A percentile compares a stretch with the other conserved stretches of the same genome.
These are phyloP conservation scores for Cryptococcus hybrid DNA, from an alignment of 1,284 basidiomycete genomes.

Conservation along the genomic window DNA sequence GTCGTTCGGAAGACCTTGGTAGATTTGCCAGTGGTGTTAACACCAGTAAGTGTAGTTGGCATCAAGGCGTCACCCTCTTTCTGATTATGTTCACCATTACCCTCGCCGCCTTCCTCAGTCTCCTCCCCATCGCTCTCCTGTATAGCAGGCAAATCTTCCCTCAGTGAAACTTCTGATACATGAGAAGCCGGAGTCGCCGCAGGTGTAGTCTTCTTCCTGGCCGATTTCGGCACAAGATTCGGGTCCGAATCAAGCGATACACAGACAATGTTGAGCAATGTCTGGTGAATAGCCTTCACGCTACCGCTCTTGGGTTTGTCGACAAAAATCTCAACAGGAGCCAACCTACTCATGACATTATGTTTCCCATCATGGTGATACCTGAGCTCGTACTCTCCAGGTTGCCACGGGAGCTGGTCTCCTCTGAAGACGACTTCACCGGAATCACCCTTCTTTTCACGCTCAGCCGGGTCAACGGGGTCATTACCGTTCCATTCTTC, in stretches of 20 bases:
- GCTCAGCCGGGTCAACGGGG: constrained; percentile 56
- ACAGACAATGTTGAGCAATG: constrained; percentile 72
- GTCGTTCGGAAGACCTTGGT: neutral
- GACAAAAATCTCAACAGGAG: constrained; percentile 86
- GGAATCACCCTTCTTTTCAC: constrained; percentile 51
- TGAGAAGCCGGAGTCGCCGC: neutral
- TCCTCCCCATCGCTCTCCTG: neutral
- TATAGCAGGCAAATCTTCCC: neutral
- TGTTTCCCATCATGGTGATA: constrained; percentile 89
- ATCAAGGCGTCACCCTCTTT: neutral
- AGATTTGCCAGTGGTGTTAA: neutral
- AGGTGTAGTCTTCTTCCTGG: constrained; percentile 13
- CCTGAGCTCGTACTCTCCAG: constrained; percentile 81
- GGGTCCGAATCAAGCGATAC: constrained; percentile 84
- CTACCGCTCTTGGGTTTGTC: constrained; percentile 53
- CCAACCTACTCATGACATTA: constrained; percentile 83
- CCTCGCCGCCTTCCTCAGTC: neutral
- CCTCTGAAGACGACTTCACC: constrained; percentile 76
- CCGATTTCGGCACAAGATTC: constrained; percentile 70
- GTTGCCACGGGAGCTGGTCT: constrained; percentile 78
- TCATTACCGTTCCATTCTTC: constrained; percentile 92
- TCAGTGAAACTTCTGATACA: neutral
- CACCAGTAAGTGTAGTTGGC: neutral
- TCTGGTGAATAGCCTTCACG: constrained; percentile 61
- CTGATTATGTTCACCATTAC: neutral